Conservation (phyloP, 2,329 filamentous ascomycete species). For the Penicillium sp. region DNA sequence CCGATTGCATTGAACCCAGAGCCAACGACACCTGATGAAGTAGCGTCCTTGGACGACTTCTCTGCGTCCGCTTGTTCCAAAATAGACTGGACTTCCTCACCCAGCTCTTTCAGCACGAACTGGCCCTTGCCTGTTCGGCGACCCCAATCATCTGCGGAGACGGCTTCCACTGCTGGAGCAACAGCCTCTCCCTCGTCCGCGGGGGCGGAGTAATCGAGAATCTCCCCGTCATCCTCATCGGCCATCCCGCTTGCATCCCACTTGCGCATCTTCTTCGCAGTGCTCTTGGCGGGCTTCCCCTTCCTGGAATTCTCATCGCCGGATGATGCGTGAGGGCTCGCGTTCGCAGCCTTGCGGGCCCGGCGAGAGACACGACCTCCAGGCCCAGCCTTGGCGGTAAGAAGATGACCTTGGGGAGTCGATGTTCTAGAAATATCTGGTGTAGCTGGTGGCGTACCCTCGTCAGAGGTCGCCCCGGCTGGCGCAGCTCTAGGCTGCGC, state of each 20-base stretch:
- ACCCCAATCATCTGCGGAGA: conserved; percentile 82
- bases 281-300: conserved; percentile 50
- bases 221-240: conserved; percentile 76
- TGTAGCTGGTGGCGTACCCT: conserved; percentile 69
- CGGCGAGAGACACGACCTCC: conserved; percentile 77
- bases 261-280: conserved; percentile 78
- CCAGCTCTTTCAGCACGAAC: conserved; percentile 90
- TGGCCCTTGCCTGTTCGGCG: conserved; percentile 82
- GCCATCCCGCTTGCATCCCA: conserved; percentile 91
- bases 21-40: conserved; percentile 69
- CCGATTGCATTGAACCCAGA: conserved; percentile 80
- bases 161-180: conserved; percentile 66
- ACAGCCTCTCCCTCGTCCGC: conserved; percentile 59
- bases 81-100: conserved; percentile 90
- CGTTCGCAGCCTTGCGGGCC: conserved; percentile 68
- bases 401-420: conserved; percentile 70
- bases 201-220: conserved; percentile 84
- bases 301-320: conserved; percentile 78
- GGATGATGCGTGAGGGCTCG: conserved; percentile 62
- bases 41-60: conserved; percentile 46
- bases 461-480: conserved; percentile 56
- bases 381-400: conserved; percentile 74
- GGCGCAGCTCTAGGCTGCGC: conserved; percentile 50
- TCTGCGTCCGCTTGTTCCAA: conserved; percentile 76
- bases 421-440: conserved; percentile 77